A percentile compares a stretch with the other conserved stretches of the same genome.
phyloP scores from a whole-genome alignment of 2,329 filamentous ascomycete species.

The Magnaporthiopsis poae region DNA sequence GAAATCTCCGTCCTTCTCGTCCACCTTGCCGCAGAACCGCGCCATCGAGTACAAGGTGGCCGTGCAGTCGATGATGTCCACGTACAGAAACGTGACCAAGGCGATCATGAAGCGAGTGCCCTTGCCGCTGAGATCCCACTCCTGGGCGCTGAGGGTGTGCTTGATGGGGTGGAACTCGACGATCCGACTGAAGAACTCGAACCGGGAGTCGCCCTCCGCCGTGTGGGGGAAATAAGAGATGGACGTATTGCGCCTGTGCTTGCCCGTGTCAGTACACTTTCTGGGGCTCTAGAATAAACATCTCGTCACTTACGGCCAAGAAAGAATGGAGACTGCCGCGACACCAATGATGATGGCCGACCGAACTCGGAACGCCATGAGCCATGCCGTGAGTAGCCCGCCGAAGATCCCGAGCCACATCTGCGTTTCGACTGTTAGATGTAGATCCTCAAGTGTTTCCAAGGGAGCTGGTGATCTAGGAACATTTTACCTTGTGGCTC shows the following conservation, averaged over 20 bases:
- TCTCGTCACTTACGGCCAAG: constrained; percentile 53
- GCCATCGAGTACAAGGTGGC: constrained; percentile 76
- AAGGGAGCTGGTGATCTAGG: too few species aligned
- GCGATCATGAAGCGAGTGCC: constrained; percentile 58
- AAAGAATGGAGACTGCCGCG: constrained; percentile 59
- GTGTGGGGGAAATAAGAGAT: constrained; percentile 67
- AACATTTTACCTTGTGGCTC: constrained; percentile 52
- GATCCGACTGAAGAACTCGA: constrained; percentile 64
- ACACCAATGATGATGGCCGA: constrained; percentile 68
- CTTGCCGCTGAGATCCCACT: constrained; percentile 52
- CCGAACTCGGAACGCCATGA: constrained; percentile 71
- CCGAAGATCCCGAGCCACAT: constrained; percentile 83
- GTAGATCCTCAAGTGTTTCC: neutral
- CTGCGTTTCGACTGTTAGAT: constrained; percentile 26
- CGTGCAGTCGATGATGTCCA: constrained; percentile 70
- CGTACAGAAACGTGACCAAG: constrained; percentile 68
- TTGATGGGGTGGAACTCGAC: constrained; percentile 63
- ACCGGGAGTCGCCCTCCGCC: constrained; percentile 51
- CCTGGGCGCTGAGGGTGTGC: constrained; percentile 50
- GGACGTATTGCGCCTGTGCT: constrained; percentile 45
- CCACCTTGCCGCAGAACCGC: constrained; percentile 54
- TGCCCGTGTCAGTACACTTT: constrained; percentile 20
- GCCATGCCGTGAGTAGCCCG: constrained; percentile 66
- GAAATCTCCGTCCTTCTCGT: constrained; percentile 60
- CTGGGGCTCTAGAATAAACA: neutral